Evolutionary conservation across 441 rosid genomes (phyloP).

Genomic region (Gossypium laxum): DNA sequence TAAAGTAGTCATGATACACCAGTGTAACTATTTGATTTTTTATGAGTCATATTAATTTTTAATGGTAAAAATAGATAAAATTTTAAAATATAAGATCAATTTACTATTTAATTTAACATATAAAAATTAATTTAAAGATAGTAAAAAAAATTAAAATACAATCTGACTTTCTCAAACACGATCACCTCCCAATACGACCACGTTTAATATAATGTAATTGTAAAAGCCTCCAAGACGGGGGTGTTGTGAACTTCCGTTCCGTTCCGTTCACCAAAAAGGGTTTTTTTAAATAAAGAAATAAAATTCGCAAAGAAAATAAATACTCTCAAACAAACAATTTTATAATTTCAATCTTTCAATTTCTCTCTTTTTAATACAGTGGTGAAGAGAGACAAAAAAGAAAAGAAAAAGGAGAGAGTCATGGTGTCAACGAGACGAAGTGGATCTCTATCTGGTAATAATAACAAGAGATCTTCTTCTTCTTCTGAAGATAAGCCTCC

Average conservation of each 20-base stretch:
- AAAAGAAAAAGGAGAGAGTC: slow-evolving; percentile 28
- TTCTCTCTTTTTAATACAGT: not conserved
- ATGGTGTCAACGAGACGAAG: slow-evolving; percentile 80
- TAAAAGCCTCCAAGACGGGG: too few relatives aligned
- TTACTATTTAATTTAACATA: too few relatives aligned
- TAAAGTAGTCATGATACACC: too few relatives aligned
- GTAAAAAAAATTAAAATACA: too few relatives aligned
- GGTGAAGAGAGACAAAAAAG: slow-evolving; percentile 11
- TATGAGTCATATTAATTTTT: too few relatives aligned
- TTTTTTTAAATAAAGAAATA: not conserved
- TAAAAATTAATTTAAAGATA: too few relatives aligned
- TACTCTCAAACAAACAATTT: not conserved
- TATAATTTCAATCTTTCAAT: not conserved
- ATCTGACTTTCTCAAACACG: too few relatives aligned
- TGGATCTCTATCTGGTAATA: slow-evolving; percentile 67
- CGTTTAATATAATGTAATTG: too few relatives aligned
- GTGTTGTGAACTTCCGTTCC: not conserved
- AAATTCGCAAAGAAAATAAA: not conserved
- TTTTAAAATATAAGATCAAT: too few relatives aligned
- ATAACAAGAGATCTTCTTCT: slow-evolving; percentile 57
- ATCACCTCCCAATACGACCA: too few relatives aligned
- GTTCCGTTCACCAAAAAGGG: slow-evolving; percentile 1
- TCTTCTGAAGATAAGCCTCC: slow-evolving; percentile 62
- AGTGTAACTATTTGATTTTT: too few relatives aligned
- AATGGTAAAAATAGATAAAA: too few relatives aligned